Percentiles rank a stretch among this genome's conserved stretches.
Evolutionary conservation across 2,329 filamentous ascomycete genomes (phyloP).

Genomic region (Cadophora malorum): DNA sequence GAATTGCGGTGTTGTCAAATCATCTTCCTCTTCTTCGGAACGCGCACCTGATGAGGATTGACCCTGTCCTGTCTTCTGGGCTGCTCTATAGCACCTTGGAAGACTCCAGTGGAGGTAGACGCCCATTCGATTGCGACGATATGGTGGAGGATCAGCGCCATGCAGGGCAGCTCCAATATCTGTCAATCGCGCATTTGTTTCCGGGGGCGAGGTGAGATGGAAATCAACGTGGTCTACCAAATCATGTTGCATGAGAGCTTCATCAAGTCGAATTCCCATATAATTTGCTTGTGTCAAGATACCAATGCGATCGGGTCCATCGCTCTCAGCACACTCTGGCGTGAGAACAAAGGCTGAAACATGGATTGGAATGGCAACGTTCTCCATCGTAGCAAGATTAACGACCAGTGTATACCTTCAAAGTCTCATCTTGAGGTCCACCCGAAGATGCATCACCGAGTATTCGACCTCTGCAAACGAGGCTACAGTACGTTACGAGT

Average conservation of each 20-base stretch:
- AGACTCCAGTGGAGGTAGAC: slow-evolving; percentile 54
- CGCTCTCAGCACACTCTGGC: slow-evolving; percentile 1
- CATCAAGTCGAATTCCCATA: slow-evolving; percentile 50
- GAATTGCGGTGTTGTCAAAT: slow-evolving; percentile 24
- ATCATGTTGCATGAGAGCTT: slow-evolving; percentile 48
- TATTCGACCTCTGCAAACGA: neutral
- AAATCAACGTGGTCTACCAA: slow-evolving; percentile 48
- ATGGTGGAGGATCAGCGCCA: slow-evolving; percentile 11
- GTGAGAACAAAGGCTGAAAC: slow-evolving; percentile 6
- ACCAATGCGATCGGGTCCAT: neutral
- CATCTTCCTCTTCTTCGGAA: neutral
- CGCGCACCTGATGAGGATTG: neutral
- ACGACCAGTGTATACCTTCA: neutral
- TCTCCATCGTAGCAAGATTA: slow-evolving; percentile 1
- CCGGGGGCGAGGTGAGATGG: slow-evolving; percentile 45
- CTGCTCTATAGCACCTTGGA: slow-evolving; percentile 48
- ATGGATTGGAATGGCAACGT: slow-evolving; percentile 8
- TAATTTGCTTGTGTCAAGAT: slow-evolving; percentile 54
- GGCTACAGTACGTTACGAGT: neutral
- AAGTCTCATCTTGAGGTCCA: neutral
- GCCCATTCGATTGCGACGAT: slow-evolving; percentile 46
- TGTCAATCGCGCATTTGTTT: slow-evolving; percentile 47
- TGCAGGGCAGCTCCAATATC: slow-evolving; percentile 44
- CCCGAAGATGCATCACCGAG: neutral
- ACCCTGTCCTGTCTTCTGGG: neutral